Evolutionary conservation across 2,329 filamentous ascomycete genomes (phyloP).

Genomic region (Fusarium setosum): DNA sequence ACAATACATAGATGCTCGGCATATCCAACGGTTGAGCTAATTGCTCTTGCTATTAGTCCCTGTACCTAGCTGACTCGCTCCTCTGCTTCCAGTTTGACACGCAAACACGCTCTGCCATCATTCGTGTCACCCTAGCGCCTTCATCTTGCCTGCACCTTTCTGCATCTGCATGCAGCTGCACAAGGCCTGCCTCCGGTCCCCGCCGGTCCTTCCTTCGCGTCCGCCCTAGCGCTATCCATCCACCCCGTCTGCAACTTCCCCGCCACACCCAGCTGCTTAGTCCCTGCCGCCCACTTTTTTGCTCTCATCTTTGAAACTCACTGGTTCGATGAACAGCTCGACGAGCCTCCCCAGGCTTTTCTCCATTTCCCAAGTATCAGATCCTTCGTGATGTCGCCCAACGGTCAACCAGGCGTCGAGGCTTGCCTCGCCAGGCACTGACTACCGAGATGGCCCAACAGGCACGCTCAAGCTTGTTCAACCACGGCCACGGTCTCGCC

Average conservation of each 20-base stretch:
- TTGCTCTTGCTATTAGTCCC: neutral
- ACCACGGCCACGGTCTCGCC: constrained; percentile 18
- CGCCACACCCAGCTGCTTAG: constrained; percentile 20
- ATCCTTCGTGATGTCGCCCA: constrained; percentile 23
- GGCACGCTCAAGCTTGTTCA: constrained; percentile 10
- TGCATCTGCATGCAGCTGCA: constrained; percentile 38
- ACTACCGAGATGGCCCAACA: constrained; percentile 9
- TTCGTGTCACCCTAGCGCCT: constrained; percentile 26
- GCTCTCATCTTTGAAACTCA: constrained; percentile 7
- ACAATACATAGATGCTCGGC: neutral
- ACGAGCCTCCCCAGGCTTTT: constrained; percentile 10
- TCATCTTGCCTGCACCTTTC: constrained; percentile 26
- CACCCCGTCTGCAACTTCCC: constrained; percentile 30
- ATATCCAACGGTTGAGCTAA: neutral
- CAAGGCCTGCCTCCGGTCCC: constrained; percentile 41
- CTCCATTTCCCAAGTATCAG: constrained; percentile 25
- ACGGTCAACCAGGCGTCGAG: constrained; percentile 7
- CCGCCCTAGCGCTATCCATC: constrained; percentile 22
- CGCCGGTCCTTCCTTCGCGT: constrained; percentile 31
- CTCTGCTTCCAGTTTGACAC: constrained; percentile 19
- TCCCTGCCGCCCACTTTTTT: constrained; percentile 22
- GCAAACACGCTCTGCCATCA: constrained; percentile 6
- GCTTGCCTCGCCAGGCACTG: constrained; percentile 2
- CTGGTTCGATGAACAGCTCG: neutral
- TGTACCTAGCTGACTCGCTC: constrained; percentile 26